Base-by-base conservation (phyloP, 176 grass and related monocot genomes). In the Raddia distichophylla region DNA sequence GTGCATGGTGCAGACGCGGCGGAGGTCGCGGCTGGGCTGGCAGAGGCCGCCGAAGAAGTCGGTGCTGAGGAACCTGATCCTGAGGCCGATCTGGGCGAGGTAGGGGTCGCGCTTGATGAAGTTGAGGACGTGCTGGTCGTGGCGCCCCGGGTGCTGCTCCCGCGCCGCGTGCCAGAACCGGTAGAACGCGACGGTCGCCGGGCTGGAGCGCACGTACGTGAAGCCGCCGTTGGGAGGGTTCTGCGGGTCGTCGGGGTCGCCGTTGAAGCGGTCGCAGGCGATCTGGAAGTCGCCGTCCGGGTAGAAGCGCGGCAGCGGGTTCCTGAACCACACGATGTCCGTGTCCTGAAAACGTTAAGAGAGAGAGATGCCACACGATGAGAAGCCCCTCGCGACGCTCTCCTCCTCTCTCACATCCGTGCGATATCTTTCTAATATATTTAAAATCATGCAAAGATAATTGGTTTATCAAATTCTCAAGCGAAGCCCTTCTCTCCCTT, bases 101-200 rank as follows among this genome's bases (percentile, higher is more conserved):
- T 76, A 79, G 4, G 83, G 64, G 11, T 90, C 71, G 11, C 45
- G 14, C 65, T 94, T 97, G 80, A 97, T 83, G 70, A 61, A 10
- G 77, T 88, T 89, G 74, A 97, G 83, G 56, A 82, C 89, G 78
- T 84, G 79, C 81, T 92, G 94, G 44, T 94, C 91, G 46, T 94
- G 84, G 46, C 59, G 16, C 3, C 83, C 83, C 18, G 81, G 73
- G 72, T 81, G 78, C 19, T 6, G 66, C 69, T 79, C 69, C 69
- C 80, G 18, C 3, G 86, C 54, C 32, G 57, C 84, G 49, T 87
- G 75, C 92, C 89, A 94, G 44, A 53, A 60, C 59, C 50, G 57
- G 84, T 91, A 91, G 22, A 94, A 65, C 64, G 74, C 81, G 37
- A 65, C 42, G 15, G 87, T 94, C 78, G 75, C 82, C 43, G 55